These are phyloP conservation scores for Tetrahymena elliotti DNA, from an alignment of 73 alveolate species.

Conservation along the genomic window DNA sequence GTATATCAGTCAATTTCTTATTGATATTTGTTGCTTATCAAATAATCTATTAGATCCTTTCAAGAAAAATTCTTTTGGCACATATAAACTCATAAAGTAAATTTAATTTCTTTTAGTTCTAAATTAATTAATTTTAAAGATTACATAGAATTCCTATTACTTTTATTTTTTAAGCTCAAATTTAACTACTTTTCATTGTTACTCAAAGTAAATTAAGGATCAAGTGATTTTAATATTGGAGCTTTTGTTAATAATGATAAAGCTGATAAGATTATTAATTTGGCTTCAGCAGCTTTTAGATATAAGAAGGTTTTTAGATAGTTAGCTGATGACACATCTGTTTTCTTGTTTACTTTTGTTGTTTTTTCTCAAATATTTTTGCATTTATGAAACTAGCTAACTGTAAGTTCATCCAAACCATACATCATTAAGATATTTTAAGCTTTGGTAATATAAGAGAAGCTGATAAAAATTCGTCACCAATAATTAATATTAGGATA, in stretches of 20 bases:
- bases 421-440: background rate
- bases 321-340: background rate
- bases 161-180: too few relatives aligned
- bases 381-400: background rate
- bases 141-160: background rate
- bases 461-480: too few relatives aligned
- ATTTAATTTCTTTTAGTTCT: background rate
- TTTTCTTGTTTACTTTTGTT: background rate
- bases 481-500: too few relatives aligned
- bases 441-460: background rate
- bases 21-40: background rate
- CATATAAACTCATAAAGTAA: background rate
- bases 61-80: background rate
- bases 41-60: background rate
- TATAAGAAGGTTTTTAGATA: background rate
- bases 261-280: background rate
- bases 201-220: background rate
- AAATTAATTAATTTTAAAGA: too few relatives aligned
- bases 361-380: background rate
- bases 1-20: background rate
- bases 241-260: background rate
- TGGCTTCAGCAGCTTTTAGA: background rate
- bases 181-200: too few relatives aligned
- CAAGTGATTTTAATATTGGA: background rate
- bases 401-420: background rate